Base-by-base conservation (phyloP, 495 filamentous ascomycete species). In the Neohortaea acidophila region DNA sequence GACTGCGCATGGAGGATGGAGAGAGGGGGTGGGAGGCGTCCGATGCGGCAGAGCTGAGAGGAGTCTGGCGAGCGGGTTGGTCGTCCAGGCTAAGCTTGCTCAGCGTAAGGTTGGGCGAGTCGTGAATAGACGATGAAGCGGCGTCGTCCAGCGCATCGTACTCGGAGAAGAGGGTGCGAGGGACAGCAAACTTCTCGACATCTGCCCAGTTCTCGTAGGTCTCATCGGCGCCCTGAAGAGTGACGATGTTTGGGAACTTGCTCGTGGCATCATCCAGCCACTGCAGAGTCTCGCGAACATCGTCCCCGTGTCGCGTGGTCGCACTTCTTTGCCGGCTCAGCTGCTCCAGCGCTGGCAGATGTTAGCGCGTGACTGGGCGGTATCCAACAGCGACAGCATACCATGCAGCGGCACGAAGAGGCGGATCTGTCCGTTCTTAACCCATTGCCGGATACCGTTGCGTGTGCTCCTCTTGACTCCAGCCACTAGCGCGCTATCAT, bases 341-440 rank as follows among this genome's bases (percentile, higher is more conserved):
- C 34, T 57, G 62, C 54, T 73, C 64, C 20, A 75, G 64, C 42
- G 72, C 73, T 78, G 34, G 10, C 18, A 7, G 5, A 6, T 2
- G 38, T 47, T 29, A 48, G 36, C 39, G 11, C 2, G 3, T 18
- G n/a, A 8, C 7, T 21, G n/a, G 0, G 8, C 9, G n/a, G 3
- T 12, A 29, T 21, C 5, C 12, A 5, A 12, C 2, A 3, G 9
- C 20, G 36, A 14, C 4, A 36, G 60, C 68, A 50, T 64, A 81
- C 77, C 77, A 56, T 75, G 69, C 17, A 79, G 67, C 37, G 78
- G 78, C 36, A 83, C 72, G 41, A 75, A 68, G 21, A 83, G 64
- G 43, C 67, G 70, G 41, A 81, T 70, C 38, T 70, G 63, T 6
- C 72, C 73, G 39, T 75, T 68, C 30, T 64, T 63, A 22, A 76